Evolutionary conservation across 768 basidiomycete genomes (phyloP), one percentile per base, ranked within the genome.

Genomic region (Sporobolomyces roseus): DNA sequence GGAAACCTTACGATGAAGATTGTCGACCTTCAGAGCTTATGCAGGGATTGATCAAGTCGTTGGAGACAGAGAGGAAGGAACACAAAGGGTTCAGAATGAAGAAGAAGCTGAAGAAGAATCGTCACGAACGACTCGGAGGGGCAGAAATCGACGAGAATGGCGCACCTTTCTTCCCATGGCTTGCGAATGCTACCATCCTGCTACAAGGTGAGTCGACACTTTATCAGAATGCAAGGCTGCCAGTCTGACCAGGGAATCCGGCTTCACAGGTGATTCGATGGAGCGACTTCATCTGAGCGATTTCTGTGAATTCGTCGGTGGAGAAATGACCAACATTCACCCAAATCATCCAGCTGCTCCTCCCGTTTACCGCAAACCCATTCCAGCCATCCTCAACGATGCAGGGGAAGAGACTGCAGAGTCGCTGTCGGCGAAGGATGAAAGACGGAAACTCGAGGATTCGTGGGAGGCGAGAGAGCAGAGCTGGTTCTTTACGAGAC

Each of bases 251-350:
- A 17, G 38, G 10, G 17, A 17, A 41, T 41, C 38, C 38, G 17
- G 38, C 17, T 41, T 41, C 32, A 17, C 53, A 72, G 71, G 71
- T 30, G 71, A 72, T 60, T 72, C 71, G 55, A 72, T 72, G 63
- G 71, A 72, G 25, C 71, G 71, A 0, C 56, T 72, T 1, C 71
- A 72, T 32, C 52, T 67, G 1, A 30, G 54, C 61, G 71, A 72
- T 32, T 67, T 72, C 53, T 72, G 71, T 48, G 64, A 66, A 48
- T 45, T 72, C 45, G 49, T 72, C 35, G 71, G 71, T 21, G 71
- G 71, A 25, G 27, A 53, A 30, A 36, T 61, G 49, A 48, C 45
- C 50, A 68, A 68, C 61, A 68, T 72, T 54, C 3, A 27, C 27
- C 71, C 71, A 9, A 52, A 59, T 2, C 71, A 72, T 52, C 55